Evolutionary conservation across 345 rosid genomes (phyloP).

Genomic region (Brassica carinata): DNA sequence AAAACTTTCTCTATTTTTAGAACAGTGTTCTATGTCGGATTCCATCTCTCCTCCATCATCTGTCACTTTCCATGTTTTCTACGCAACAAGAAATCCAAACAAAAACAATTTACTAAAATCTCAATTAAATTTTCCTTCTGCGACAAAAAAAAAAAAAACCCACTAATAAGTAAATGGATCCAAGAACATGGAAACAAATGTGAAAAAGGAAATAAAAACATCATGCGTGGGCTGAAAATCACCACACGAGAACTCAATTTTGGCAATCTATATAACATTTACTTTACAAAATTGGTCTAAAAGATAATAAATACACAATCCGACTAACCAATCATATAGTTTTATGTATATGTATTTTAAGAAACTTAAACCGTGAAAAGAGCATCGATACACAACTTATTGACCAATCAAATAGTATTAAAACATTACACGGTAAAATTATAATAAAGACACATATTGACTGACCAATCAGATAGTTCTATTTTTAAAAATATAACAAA

Average conservation of each 20-base stretch:
- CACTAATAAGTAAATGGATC: constrained; percentile 35
- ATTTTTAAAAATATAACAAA: neutral
- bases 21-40: constrained; percentile 66
- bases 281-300: neutral
- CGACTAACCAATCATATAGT: constrained; percentile 1
- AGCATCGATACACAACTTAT: neutral
- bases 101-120: constrained; percentile 9
- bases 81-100: constrained; percentile 44
- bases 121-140: neutral
- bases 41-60: constrained; percentile 39
- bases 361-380: neutral
- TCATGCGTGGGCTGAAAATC: constrained; percentile 34
- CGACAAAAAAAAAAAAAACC: constrained; percentile 23
- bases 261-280: neutral
- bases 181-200: constrained; percentile 38
- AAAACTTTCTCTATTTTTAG: constrained; percentile 45
- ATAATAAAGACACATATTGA: neutral
- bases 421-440: neutral
- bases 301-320: neutral
- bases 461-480: neutral
- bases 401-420: neutral
- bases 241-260: constrained; percentile 1
- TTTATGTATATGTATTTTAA: neutral
- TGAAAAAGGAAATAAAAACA: constrained; percentile 32
- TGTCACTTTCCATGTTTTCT: constrained; percentile 63